Percentiles rank a stretch among this genome's conserved stretches.
These are phyloP conservation scores for Termitomyces sp. DNA, from an alignment of 768 basidiomycete genomes.

Conservation along the genomic window DNA sequence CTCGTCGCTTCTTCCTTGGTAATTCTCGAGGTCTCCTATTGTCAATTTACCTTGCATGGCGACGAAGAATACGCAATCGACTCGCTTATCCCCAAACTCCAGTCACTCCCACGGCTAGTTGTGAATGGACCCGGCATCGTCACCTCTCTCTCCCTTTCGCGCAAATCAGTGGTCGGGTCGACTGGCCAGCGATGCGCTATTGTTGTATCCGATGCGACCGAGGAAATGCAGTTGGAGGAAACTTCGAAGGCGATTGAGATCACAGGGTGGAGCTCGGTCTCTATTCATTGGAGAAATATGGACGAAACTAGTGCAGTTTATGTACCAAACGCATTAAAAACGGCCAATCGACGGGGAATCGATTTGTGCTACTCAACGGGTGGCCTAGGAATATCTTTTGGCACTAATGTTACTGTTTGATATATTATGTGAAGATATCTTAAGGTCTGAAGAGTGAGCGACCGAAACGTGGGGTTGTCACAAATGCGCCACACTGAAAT, in stretches of 20 bases:
- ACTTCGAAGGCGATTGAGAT: neutral
- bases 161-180: neutral
- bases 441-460: too few species aligned
- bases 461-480: too few species aligned
- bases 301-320: too few species aligned
- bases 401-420: too few species aligned
- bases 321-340: too few species aligned
- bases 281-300: constrained; percentile 18
- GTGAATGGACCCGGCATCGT: neutral
- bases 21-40: neutral
- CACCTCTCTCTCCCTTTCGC: neutral
- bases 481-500: too few species aligned
- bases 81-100: neutral
- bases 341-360: too few species aligned
- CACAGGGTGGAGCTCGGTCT: constrained; percentile 9
- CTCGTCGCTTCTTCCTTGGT: neutral
- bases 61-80: neutral
- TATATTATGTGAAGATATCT: too few species aligned
- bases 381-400: too few species aligned
- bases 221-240: neutral
- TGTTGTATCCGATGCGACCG: neutral
- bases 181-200: neutral
- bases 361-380: too few species aligned
- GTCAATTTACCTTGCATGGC: neutral
- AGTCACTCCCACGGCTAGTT: neutral